Conservation (phyloP, 2,329 filamentous ascomycete species). For the Phialocephala sp. region DNA sequence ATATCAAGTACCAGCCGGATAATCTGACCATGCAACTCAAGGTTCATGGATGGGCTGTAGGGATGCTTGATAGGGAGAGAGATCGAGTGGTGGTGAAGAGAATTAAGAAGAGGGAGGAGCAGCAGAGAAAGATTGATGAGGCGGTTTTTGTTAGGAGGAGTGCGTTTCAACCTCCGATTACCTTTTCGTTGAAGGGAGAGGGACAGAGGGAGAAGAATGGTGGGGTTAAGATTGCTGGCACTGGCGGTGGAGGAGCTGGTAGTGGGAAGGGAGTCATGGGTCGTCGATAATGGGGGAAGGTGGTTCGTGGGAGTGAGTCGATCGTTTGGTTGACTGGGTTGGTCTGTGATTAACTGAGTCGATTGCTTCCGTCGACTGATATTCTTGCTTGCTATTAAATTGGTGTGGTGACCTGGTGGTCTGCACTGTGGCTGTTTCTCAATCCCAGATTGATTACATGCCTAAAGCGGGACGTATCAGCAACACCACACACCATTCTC, state of each 20-base stretch:
- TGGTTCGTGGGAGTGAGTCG: too few species aligned
- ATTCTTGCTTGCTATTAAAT: too few species aligned
- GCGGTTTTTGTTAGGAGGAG: neutral
- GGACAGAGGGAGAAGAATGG: neutral
- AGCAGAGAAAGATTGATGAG: neutral
- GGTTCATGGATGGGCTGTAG: conserved; percentile 18
- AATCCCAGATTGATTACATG: too few species aligned
- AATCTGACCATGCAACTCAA: conserved; percentile 22
- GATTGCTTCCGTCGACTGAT: too few species aligned
- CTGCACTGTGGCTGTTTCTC: too few species aligned
- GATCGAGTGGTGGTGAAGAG: neutral
- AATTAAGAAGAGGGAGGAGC: neutral
- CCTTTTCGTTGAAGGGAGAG: neutral
- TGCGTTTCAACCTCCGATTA: neutral
- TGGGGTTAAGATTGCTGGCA: neutral
- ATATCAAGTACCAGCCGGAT: conserved; percentile 28
- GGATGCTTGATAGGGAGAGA: conserved; percentile 13
- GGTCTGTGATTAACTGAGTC: too few species aligned
- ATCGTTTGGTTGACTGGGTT: neutral
- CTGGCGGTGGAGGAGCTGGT: neutral
- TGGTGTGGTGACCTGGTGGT: too few species aligned
- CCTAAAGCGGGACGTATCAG: too few species aligned
- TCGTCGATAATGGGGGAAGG: too few species aligned
- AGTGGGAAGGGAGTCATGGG: too few species aligned
- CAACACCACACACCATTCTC: too few species aligned